A percentile compares a stretch with the other conserved stretches of the same genome.
phyloP scores from a whole-genome alignment of 371 early-diverging fungal genomes.

The Rhizopus sp. region DNA sequence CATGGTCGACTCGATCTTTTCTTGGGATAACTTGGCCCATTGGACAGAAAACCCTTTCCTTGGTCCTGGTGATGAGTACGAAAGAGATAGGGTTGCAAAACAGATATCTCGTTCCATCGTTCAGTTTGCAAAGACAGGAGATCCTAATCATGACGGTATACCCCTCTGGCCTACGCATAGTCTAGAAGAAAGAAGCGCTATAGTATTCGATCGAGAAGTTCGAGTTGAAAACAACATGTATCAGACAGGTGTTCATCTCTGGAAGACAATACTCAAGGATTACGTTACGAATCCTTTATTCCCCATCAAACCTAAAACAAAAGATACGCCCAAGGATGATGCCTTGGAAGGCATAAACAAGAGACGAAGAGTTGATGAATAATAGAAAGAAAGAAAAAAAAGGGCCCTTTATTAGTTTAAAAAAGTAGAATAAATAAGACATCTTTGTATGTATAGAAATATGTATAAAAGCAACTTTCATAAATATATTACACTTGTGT shows the following conservation, averaged over 20 bases:
- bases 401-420: not conserved
- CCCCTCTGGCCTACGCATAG: slow-evolving; percentile 30
- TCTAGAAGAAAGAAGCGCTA: slow-evolving; percentile 16
- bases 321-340: not conserved
- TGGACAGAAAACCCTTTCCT: slow-evolving; percentile 41
- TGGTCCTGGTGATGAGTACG: slow-evolving; percentile 33
- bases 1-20: slow-evolving; percentile 44
- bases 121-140: slow-evolving; percentile 27
- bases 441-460: slow-evolving; percentile 1
- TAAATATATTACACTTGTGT: not conserved
- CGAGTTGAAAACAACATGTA: slow-evolving; percentile 26
- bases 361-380: not conserved
- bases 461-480: not conserved
- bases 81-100: slow-evolving; percentile 38
- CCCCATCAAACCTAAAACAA: slow-evolving; percentile 17
- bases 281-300: slow-evolving; percentile 29
- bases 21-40: slow-evolving; percentile 39
- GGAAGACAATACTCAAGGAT: slow-evolving; percentile 34
- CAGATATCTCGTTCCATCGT: slow-evolving; percentile 32
- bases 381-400: not conserved
- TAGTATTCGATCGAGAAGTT: slow-evolving; percentile 37
- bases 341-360: not conserved
- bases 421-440: not conserved
- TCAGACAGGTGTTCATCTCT: slow-evolving; percentile 22
- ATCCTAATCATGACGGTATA: slow-evolving; percentile 33